Evolutionary conservation across 2,329 filamentous ascomycete genomes (phyloP).

Genomic region (Penicillium olsonii): DNA sequence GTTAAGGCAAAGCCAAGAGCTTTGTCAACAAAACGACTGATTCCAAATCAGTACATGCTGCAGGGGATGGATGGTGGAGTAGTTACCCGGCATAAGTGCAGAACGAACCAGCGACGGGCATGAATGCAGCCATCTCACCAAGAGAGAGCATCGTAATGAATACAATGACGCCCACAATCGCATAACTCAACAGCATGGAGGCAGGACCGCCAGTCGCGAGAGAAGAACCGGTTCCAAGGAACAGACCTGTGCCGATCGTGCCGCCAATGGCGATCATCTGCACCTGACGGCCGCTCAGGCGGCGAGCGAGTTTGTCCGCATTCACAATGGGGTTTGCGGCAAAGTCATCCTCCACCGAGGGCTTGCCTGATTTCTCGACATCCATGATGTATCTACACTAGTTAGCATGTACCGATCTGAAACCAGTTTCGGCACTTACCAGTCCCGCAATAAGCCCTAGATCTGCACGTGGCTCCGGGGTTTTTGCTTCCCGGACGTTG

Average conservation of each 20-base stretch:
- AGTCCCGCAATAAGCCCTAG: constrained; percentile 10
- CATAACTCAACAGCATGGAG: constrained; percentile 59
- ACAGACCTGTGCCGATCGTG: constrained; percentile 57
- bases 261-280: constrained; percentile 64
- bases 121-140: constrained; percentile 63
- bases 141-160: constrained; percentile 61
- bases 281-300: constrained; percentile 63
- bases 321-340: constrained; percentile 25
- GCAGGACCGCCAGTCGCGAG: constrained; percentile 62
- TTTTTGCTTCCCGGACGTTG: constrained; percentile 3
- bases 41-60: constrained; percentile 3
- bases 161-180: constrained; percentile 59
- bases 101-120: constrained; percentile 57
- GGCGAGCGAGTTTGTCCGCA: constrained; percentile 55
- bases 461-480: constrained; percentile 18
- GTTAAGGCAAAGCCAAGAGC: constrained; percentile 47
- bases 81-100: constrained; percentile 57
- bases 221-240: constrained; percentile 63
- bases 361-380: constrained; percentile 25
- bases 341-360: constrained; percentile 8
- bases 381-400: constrained; percentile 22
- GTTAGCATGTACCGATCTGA: not conserved
- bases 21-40: constrained; percentile 47
- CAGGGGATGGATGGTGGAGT: not conserved
- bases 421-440: constrained; percentile 10